A percentile compares a stretch with the other conserved stretches of the same genome.
These are phyloP conservation scores for Sphagnum tenellum DNA, from an alignment of 225 moss, liverwort and hornwort species.

Conservation along the genomic window DNA sequence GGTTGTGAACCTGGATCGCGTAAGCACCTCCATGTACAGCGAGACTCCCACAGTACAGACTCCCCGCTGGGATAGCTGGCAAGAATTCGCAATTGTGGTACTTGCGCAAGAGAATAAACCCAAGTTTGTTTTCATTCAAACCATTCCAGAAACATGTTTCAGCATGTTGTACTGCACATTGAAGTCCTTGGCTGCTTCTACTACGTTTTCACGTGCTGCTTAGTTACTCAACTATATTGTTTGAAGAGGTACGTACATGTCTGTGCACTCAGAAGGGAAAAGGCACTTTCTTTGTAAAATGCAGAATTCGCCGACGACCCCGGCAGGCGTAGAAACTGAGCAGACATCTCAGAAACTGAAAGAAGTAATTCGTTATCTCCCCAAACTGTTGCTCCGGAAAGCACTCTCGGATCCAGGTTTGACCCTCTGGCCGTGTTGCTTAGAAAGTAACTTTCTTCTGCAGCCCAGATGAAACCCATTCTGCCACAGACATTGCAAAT, in stretches of 20 bases:
- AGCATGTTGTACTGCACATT: background rate
- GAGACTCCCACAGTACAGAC: constrained; percentile 9
- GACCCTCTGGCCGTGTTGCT: background rate
- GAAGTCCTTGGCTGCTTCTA: background rate
- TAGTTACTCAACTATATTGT: background rate
- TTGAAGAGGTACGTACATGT: background rate
- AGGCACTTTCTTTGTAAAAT: background rate
- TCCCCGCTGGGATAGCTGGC: constrained; percentile 38
- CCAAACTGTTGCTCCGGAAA: constrained; percentile 21
- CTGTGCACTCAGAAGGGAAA: background rate
- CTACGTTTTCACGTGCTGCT: background rate
- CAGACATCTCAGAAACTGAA: constrained; percentile 16
- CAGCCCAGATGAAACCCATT: background rate
- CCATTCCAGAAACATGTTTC: background rate
- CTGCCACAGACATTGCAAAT: too few species aligned
- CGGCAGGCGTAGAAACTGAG: constrained; percentile 12
- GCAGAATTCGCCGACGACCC: constrained; percentile 13
- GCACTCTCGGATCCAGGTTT: constrained; percentile 21
- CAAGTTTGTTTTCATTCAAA: background rate
- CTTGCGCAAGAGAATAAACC: too few species aligned
- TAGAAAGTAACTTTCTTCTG: background rate
- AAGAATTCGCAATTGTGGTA: constrained; percentile 21
- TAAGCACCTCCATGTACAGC: background rate
- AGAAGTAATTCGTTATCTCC: constrained; percentile 27
- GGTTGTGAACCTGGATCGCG: background rate